Percentiles rank a stretch among this genome's conserved stretches.
Evolutionary conservation across 139 green algal genomes (phyloP).

Genomic region (Asterochloris erici): DNA sequence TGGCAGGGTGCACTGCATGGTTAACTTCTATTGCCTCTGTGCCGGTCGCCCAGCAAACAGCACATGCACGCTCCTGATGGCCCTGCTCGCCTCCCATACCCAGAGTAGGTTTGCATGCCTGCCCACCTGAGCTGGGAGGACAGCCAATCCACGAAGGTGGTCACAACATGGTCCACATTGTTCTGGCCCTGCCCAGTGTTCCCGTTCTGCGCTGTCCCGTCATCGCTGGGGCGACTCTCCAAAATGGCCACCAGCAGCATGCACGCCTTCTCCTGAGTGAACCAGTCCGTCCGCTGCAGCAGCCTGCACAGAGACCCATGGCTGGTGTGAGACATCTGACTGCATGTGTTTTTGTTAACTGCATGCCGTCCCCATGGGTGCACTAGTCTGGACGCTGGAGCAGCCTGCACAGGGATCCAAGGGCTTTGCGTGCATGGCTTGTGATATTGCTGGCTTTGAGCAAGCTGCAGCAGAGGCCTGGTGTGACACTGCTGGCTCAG

Average conservation of each 20-base stretch:
- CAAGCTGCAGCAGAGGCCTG: no score
- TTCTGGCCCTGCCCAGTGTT: neutral
- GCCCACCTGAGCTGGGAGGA: slow-evolving; percentile 70
- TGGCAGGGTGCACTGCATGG: no score
- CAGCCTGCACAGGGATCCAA: slow-evolving; percentile 38
- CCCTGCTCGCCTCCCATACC: no score
- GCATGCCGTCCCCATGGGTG: slow-evolving; percentile 79
- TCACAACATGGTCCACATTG: slow-evolving; percentile 25
- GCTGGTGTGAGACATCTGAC: no score
- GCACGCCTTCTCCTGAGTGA: slow-evolving; percentile 82
- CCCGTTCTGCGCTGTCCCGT: neutral
- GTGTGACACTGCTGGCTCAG: no score
- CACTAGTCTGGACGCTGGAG: slow-evolving; percentile 87
- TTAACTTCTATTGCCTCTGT: no score
- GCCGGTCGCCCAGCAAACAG: no score
- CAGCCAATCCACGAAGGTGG: slow-evolving; percentile 84
- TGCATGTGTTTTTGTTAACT: neutral
- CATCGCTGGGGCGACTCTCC: slow-evolving; percentile 39
- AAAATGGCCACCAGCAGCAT: slow-evolving; percentile 68
- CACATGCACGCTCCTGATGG: no score
- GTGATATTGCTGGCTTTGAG: no score
- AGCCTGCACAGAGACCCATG: slow-evolving; percentile 39
- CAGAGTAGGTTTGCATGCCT: neutral
- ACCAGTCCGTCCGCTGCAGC: slow-evolving; percentile 86
- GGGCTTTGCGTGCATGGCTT: no score